Evolutionary conservation across 345 rosid species (phyloP), one percentile per base, ranked within the genome.

Genomic region (Syzygium aromaticum): DNA sequence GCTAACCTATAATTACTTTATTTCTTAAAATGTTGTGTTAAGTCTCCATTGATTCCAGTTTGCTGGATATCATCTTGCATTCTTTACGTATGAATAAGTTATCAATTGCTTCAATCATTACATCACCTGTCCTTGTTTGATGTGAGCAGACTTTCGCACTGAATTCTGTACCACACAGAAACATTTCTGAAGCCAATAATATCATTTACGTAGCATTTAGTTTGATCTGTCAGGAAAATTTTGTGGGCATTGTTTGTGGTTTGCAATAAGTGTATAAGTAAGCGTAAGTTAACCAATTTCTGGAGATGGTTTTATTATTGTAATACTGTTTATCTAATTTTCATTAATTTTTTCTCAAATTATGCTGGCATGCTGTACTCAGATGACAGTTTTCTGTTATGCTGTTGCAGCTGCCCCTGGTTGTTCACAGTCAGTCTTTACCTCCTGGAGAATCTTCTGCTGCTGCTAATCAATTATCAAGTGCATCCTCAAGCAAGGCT

Each of bases 401-500:
- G 57, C 87, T 73, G 9, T 87, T 89, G 89, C 92, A 90, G 90
- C 94, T 87, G 77, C 87, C 91, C 53, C 90, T 85, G 54, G 54
- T 87, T 87, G 90, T 87, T 91, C 95, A 90, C 85, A 92, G 87
- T 84, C 94, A 94, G 86, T 73, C 88, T 84, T 88, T 84, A 51
- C 84, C 87, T 77, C 85, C 78, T 54, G 89, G 85, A 89, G 96
- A 94, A 86, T 87, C 61, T 53, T 80, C 86, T 86, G 73, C 87
- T 59, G 89, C 46, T 86, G 87, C 92, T 80, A 87, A 80, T 88
- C 90, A 92, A 67, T 86, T 88, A 27, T 84, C 94, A 5, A 51
- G 89, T 84, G 90, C 90, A 86, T 87, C 93, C 49, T 51, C 89
- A 84, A 88, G 92, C 54, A 97, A 94, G 93, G 85, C 95, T 40